These are phyloP conservation scores for Botryotinia calthae DNA, from an alignment of 2,329 filamentous ascomycete species.

Conservation along the genomic window DNA sequence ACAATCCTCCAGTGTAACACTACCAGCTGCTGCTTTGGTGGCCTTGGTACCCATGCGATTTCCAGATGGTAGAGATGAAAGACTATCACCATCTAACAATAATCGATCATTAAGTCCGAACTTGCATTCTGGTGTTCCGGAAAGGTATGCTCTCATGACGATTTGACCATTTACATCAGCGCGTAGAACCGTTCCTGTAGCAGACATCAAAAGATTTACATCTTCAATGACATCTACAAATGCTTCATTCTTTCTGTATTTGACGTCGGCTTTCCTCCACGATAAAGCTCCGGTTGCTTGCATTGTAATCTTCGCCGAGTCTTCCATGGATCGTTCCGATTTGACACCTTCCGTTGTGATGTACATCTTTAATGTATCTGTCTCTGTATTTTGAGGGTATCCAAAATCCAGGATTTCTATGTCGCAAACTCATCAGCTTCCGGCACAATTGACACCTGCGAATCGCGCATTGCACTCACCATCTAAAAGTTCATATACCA, in stretches of 20 bases:
- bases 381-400: slow-evolving; percentile 98
- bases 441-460: not conserved
- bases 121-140: slow-evolving; percentile 96
- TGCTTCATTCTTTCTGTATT: slow-evolving; percentile 98
- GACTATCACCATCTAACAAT: slow-evolving; percentile 75
- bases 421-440: not conserved
- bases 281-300: slow-evolving; percentile 96
- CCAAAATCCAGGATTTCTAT: slow-evolving; percentile 97
- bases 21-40: slow-evolving; percentile 91
- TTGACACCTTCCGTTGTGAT: slow-evolving; percentile 99
- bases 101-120: slow-evolving; percentile 96
- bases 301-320: slow-evolving; percentile 98
- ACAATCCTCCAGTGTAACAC: slow-evolving; percentile 94
- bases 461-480: slow-evolving; percentile 51
- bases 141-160: slow-evolving; percentile 96
- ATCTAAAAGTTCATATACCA: slow-evolving; percentile 95
- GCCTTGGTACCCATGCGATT: slow-evolving; percentile 81
- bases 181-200: slow-evolving; percentile 87
- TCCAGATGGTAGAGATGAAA: slow-evolving; percentile 65
- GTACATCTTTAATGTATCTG: slow-evolving; percentile 99
- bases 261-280: slow-evolving; percentile 95
- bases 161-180: slow-evolving; percentile 98
- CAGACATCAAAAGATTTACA: slow-evolving; percentile 98
- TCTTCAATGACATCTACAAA: slow-evolving; percentile 99
- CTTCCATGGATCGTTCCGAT: slow-evolving; percentile 79